Evolutionary conservation across 2,329 filamentous ascomycete species (phyloP), one percentile per base, ranked within the genome.

Genomic region (Fusarium keratoplasticum): DNA sequence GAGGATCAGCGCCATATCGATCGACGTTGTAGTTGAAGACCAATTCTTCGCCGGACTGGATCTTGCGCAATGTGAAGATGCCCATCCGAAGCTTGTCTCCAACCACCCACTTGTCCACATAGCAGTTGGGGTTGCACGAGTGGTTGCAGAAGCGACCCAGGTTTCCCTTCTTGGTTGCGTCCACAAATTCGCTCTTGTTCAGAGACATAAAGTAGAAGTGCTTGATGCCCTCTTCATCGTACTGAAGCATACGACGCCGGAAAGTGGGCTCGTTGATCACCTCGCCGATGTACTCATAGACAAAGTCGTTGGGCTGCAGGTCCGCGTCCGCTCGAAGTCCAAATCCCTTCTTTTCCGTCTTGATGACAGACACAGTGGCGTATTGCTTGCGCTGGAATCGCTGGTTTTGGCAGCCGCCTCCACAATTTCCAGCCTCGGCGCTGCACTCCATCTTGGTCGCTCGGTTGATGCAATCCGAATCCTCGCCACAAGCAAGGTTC

Each of bases 151-250:
- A 99, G 33, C 96, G 92, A 61, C 95, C 96, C 7, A 99, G 89
- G 77, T 98, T 98, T 60, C 96, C 96, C 82, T 95, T 97, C 81
- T 96, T 97, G 11, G 96, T 99, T 25, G 96, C 96, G 84, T 99
- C 96, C 68, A 99, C 95, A 80, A 98, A 99, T 82, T 98, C 96
- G 79, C 92, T 94, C 82, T 97, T 97, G 80, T 91, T 97, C 71
- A 99, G 91, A 31, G 96, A 98, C 96, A 99, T 99, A 86, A 99
- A 99, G 84, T 99, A 99, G 83, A 99, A 99, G 84, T 99, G 96
- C 83, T 97, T 98, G 88, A 99, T 98, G 70, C 95, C 95, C 82
- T 98, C 95, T 57, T 96, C 90, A 80, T 98, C 95, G 83, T 99
- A 99, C 79, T 97, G 93, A 42, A 95, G 86, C 92, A 97, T 98